Evolutionary conservation across 2,329 filamentous ascomycete species (phyloP).

Genomic region (Fusarium floridanum): DNA sequence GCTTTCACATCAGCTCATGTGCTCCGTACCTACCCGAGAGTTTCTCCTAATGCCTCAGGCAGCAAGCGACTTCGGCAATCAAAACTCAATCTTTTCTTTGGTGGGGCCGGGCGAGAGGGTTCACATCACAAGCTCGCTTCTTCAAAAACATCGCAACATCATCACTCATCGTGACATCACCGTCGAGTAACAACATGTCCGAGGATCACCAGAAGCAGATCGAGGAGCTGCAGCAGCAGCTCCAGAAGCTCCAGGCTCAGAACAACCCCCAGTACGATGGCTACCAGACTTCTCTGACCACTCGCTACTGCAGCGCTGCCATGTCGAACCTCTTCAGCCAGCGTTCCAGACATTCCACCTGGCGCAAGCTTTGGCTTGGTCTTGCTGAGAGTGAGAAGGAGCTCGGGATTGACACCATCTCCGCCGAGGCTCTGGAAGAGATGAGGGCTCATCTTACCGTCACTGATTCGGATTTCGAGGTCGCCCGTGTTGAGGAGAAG

Average conservation of each 20-base stretch:
- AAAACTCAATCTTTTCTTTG: neutral
- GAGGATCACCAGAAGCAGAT: neutral
- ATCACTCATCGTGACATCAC: neutral
- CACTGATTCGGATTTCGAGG: conserved; percentile 32
- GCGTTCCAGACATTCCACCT: conserved; percentile 28
- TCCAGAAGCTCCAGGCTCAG: neutral
- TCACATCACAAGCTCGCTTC: neutral
- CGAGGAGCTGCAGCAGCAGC: neutral
- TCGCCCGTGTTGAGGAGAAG: conserved; percentile 35
- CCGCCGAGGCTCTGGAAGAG: conserved; percentile 34
- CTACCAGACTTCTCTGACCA: neutral
- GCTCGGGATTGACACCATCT: conserved; percentile 32
- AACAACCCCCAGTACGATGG: neutral
- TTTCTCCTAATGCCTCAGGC: neutral
- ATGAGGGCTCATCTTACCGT: conserved; percentile 27
- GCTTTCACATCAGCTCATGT: neutral
- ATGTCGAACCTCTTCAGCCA: neutral
- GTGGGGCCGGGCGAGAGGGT: neutral
- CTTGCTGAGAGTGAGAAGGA: conserved; percentile 36
- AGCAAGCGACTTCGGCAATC: neutral
- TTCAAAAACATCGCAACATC: neutral
- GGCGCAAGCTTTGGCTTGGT: conserved; percentile 34
- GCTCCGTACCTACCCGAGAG: neutral
- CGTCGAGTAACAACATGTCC: neutral
- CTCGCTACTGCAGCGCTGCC: neutral